A percentile compares a stretch with the other conserved stretches of the same genome.
These are phyloP conservation scores for Podaxis mareebaensis DNA, from an alignment of 768 basidiomycete genomes.

Conservation along the genomic window DNA sequence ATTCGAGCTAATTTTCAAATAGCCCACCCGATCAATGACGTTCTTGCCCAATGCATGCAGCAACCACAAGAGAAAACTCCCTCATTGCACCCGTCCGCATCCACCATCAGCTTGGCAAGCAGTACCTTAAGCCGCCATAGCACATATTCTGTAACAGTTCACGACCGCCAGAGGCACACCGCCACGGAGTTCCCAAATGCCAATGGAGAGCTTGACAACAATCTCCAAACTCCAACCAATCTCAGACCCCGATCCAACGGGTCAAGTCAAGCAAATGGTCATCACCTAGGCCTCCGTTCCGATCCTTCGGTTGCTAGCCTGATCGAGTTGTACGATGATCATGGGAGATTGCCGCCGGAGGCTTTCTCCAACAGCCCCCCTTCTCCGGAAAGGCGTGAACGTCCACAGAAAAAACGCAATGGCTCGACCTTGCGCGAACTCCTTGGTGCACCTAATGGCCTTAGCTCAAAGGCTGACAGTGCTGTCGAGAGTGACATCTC, in stretches of 20 bases:
- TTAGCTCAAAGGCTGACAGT: slow-evolving; percentile 35
- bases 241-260: slow-evolving; percentile 35
- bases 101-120: slow-evolving; percentile 55
- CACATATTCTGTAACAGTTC: slow-evolving; percentile 75
- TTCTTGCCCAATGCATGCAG: slow-evolving; percentile 24
- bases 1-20: slow-evolving; percentile 5
- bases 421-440: slow-evolving; percentile 77
- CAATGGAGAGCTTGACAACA: slow-evolving; percentile 40
- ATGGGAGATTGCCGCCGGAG: slow-evolving; percentile 59
- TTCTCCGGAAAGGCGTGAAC: slow-evolving; percentile 29
- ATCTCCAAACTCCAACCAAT: slow-evolving; percentile 27
- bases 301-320: slow-evolving; percentile 81
- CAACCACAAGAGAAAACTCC: slow-evolving; percentile 9
- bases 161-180: slow-evolving; percentile 50
- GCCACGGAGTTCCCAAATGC: slow-evolving; percentile 68
- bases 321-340: slow-evolving; percentile 70
- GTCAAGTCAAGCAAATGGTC: slow-evolving; percentile 38
- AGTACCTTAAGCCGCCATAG: slow-evolving; percentile 50
- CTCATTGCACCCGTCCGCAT: slow-evolving; percentile 47
- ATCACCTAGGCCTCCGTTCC: slow-evolving; percentile 60
- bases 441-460: slow-evolving; percentile 52
- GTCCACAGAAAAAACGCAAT: slow-evolving; percentile 51
- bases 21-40: slow-evolving; percentile 71
- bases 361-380: slow-evolving; percentile 66
- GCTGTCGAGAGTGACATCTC: slow-evolving; percentile 72